phyloP scores from a whole-genome alignment of 257 asterid genomes.

The Eustoma russellianum region DNA sequence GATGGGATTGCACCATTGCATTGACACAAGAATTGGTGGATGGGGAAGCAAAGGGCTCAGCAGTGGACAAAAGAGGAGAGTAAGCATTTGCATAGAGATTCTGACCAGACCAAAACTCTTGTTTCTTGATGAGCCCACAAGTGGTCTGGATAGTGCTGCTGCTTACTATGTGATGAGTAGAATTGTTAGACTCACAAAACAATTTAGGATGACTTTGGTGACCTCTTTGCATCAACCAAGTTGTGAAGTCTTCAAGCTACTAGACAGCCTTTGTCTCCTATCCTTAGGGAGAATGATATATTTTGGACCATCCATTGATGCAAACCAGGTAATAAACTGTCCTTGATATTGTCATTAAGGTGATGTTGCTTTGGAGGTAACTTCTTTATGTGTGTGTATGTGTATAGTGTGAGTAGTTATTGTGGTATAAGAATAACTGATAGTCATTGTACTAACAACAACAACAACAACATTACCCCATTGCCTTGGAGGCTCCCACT shows the following conservation, averaged over 20 bases:
- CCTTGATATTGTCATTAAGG: not conserved
- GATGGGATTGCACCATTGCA: constrained; percentile 45
- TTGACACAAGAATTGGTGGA: constrained; percentile 44
- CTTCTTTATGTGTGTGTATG: not conserved
- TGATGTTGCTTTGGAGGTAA: too few relatives aligned
- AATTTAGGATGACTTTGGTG: constrained; percentile 45
- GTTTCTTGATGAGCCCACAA: constrained; percentile 63
- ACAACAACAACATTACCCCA: too few relatives aligned
- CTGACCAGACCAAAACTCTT: constrained; percentile 52
- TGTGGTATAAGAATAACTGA: too few relatives aligned
- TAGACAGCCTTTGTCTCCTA: constrained; percentile 43
- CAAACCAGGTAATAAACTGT: constrained; percentile 27
- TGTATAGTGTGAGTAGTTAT: too few relatives aligned
- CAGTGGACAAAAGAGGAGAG: constrained; percentile 50
- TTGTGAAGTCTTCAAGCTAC: constrained; percentile 40
- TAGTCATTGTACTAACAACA: too few relatives aligned
- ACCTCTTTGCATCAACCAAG: constrained; percentile 50
- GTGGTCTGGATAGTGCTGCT: constrained; percentile 65
- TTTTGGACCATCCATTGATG: constrained; percentile 34
- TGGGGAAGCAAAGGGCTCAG: constrained; percentile 49
- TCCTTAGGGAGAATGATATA: constrained; percentile 37
- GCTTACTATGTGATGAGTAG: constrained; percentile 30
- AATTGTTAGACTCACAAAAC: constrained; percentile 31
- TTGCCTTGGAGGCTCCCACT: too few relatives aligned
- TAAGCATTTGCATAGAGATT: constrained; percentile 53